These are phyloP conservation scores for Naematelia aurantialba DNA, from an alignment of 768 basidiomycete species.

Conservation along the genomic window DNA sequence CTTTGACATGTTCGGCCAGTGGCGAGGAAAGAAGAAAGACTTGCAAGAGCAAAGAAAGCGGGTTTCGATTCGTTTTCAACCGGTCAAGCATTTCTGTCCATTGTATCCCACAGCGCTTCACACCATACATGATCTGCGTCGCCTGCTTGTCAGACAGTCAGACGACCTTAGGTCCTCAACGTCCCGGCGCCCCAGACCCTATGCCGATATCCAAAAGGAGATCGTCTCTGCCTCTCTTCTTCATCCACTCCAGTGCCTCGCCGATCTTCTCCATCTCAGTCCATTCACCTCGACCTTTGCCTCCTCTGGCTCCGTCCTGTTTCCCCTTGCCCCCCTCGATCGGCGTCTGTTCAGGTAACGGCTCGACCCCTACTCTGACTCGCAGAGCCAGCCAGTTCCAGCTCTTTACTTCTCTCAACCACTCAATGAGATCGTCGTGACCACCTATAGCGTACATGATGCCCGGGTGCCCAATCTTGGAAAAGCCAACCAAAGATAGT, in stretches of 20 bases:
- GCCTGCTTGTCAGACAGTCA: too few species aligned
- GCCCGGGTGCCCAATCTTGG: slow-evolving; percentile 72
- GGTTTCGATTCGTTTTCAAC: background rate
- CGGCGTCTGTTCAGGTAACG: slow-evolving; percentile 1
- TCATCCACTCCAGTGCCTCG: slow-evolving; percentile 68
- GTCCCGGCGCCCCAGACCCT: slow-evolving; percentile 47
- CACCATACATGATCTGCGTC: too few species aligned
- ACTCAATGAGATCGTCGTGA: slow-evolving; percentile 59
- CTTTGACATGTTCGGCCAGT: too few species aligned
- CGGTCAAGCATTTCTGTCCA: background rate
- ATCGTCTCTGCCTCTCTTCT: slow-evolving; percentile 56
- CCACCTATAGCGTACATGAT: slow-evolving; percentile 68
- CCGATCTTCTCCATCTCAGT: slow-evolving; percentile 66
- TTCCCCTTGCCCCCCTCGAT: slow-evolving; percentile 3
- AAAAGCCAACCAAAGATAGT: slow-evolving; percentile 62
- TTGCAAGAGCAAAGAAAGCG: background rate
- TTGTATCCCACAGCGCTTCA: too few species aligned
- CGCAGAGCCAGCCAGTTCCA: slow-evolving; percentile 77
- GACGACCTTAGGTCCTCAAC: too few species aligned
- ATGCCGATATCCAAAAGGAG: slow-evolving; percentile 66
- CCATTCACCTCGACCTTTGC: slow-evolving; percentile 53
- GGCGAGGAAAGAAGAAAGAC: background rate
- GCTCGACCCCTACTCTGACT: slow-evolving; percentile 54
- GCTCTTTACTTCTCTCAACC: slow-evolving; percentile 63
- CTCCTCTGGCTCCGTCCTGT: slow-evolving; percentile 22